These are phyloP conservation scores for Meyerozyma guilliermondii DNA, from an alignment of 1,139 yeast species.

Conservation along the genomic window DNA sequence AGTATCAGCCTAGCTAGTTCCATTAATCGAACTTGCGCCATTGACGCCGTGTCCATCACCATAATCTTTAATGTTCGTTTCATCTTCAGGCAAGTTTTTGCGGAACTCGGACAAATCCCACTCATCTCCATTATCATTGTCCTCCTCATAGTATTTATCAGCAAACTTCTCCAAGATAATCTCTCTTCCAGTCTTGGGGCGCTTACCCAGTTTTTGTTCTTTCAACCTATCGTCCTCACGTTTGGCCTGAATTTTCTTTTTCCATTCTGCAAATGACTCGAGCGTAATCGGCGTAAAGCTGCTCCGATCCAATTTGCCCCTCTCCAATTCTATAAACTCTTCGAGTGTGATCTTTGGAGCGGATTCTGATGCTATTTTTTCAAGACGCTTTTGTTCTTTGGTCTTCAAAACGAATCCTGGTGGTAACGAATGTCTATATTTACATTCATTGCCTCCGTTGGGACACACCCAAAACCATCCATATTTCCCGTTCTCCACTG, in stretches of 20 bases:
- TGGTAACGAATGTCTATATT: conserved; percentile 94
- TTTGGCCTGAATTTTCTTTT: conserved; percentile 57
- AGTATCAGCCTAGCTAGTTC: background rate
- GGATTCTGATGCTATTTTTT: conserved; percentile 76
- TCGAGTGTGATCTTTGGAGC: conserved; percentile 92
- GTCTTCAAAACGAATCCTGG: conserved; percentile 96
- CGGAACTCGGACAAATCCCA: conserved; percentile 70
- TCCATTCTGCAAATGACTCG: conserved; percentile 84
- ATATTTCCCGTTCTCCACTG: conserved; percentile 94
- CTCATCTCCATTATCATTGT: conserved; percentile 49
- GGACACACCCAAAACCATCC: conserved; percentile 99
- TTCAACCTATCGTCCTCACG: conserved; percentile 57
- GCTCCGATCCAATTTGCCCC: conserved; percentile 74
- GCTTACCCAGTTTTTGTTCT: conserved; percentile 43
- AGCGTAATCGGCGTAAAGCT: conserved; percentile 84
- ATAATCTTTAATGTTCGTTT: conserved; percentile 46
- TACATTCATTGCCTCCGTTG: conserved; percentile 88
- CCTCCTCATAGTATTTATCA: conserved; percentile 55
- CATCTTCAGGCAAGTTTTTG: conserved; percentile 35
- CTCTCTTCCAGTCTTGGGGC: conserved; percentile 72
- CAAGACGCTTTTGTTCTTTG: conserved; percentile 89
- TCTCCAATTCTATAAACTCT: conserved; percentile 92
- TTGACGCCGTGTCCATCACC: conserved; percentile 41
- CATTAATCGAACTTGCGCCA: background rate
- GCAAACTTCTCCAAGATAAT: conserved; percentile 69